Conservation (phyloP, 371 early-diverging fungal species). For the Mucor plumbeus region DNA sequence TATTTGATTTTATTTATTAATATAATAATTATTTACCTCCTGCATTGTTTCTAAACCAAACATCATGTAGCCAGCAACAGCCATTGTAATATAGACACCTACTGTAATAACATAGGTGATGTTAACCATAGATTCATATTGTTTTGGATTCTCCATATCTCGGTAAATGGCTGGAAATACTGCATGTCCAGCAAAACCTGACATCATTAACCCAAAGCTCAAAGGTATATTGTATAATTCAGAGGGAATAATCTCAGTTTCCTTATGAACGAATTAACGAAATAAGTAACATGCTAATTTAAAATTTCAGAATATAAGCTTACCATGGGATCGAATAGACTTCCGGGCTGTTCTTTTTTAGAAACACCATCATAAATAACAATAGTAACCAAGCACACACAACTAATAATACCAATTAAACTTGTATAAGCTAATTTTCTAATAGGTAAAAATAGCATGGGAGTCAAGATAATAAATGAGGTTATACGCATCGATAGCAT, state of each 20-base stretch:
- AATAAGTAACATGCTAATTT: conserved; percentile 26
- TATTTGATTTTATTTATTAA: too few relatives aligned
- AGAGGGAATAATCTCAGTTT: conserved; percentile 42
- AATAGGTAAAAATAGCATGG: conserved; percentile 44
- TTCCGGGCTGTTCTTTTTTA: conserved; percentile 56
- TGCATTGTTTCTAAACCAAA: conserved; percentile 68
- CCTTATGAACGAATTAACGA: conserved; percentile 22
- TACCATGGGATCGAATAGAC: conserved; percentile 58
- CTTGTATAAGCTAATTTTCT: conserved; percentile 50
- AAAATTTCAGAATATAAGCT: neutral
- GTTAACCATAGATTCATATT: conserved; percentile 47
- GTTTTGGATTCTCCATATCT: conserved; percentile 54
- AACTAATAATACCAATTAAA: conserved; percentile 54
- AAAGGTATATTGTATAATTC: conserved; percentile 37
- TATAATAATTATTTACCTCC: conserved; percentile 45
- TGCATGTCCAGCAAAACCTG: conserved; percentile 55
- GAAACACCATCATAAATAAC: conserved; percentile 54
- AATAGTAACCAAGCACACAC: conserved; percentile 42
- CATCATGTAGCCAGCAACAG: conserved; percentile 70
- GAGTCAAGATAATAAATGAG: conserved; percentile 24
- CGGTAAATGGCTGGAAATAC: conserved; percentile 56
- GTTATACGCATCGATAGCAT: conserved; percentile 16
- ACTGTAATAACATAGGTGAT: conserved; percentile 39
- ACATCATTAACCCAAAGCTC: conserved; percentile 53
- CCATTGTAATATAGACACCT: conserved; percentile 38